Base-by-base conservation (phyloP, 2,329 filamentous ascomycete species). In the Thermothelomyces thermophilus region DNA sequence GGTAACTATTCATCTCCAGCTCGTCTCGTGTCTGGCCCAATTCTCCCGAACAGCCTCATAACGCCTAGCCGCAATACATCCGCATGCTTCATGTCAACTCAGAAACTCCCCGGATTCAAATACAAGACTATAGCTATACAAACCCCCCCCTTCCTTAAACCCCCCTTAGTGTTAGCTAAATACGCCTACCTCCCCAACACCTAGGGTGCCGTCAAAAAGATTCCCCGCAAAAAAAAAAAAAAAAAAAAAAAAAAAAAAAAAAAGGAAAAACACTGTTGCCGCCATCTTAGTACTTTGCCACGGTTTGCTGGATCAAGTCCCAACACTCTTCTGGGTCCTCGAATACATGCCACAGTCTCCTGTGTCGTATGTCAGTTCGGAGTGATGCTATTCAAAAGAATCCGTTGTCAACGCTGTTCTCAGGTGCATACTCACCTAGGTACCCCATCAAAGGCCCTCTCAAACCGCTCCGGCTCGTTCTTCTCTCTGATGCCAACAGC, bases 261-360 rank as follows among this genome's bases (percentile, higher is more conserved):
- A 10, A 31, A 3, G 30, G 30, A 10, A 10, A 31, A 31, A 31
- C 30, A 9, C 9, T 31, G 30, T 31, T 31, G 9, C n/a, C n/a
- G n/a, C n/a, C n/a, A n/a, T n/a, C 14, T 48, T 13, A 41, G 1
- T 42, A 9, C 24, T 39, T 34, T 16, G 20, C 40, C 22, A 64
- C 52, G 9, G 55, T 60, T 51, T 66, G 59, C 36, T 68, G 63
- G 9, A 74, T 57, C 22, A 71, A 54, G 37, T 63, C 50, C 51
- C 68, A 66, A 60, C 80, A 83, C 68, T 95, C 87, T 34, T 74
- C 70, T 0, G 91, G 82, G 24, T 88, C 77, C 51, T 88, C 81
- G 65, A 95, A 97, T 0, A 95, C 83, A 62, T 83, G 80, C 90
- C 91, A 97, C 0, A 82, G 67, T 22, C 76, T 70, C 37, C 70